Conservation (phyloP, 2,329 filamentous ascomycete species). For the Colletotrichum godetiae region DNA sequence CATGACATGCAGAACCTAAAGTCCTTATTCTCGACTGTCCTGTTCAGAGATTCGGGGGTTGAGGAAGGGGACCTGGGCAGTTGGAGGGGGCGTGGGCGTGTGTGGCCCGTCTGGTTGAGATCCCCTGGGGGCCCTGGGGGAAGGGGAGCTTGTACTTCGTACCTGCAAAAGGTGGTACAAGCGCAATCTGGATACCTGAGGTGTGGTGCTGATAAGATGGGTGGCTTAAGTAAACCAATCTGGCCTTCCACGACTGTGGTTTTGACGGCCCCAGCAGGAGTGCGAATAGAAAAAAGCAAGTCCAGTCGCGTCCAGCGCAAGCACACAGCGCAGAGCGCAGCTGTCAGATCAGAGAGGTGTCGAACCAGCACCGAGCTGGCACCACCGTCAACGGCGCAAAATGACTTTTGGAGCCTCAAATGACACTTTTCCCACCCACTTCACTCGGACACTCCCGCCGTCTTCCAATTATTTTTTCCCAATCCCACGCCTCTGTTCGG, state of each 20-base stretch:
- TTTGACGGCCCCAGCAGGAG: slow-evolving; percentile 12
- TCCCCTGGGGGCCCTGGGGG: background rate
- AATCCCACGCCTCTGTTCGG: background rate
- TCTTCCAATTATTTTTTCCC: background rate
- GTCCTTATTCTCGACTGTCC: background rate
- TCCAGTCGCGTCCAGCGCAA: background rate
- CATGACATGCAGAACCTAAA: background rate
- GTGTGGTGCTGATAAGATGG: background rate
- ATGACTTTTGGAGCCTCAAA: background rate
- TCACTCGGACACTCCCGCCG: background rate
- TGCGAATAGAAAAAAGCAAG: slow-evolving; percentile 19
- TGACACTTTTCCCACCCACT: background rate
- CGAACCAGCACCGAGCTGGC: background rate
- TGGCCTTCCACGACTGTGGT: background rate
- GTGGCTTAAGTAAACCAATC: background rate
- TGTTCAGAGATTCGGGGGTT: background rate
- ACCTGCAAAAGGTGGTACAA: slow-evolving; percentile 29
- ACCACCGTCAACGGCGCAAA: background rate
- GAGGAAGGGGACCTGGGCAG: slow-evolving; percentile 3
- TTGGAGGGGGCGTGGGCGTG: slow-evolving; percentile 28
- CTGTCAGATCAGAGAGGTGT: background rate
- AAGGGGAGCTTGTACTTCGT: background rate
- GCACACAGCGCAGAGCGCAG: background rate
- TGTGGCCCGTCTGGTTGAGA: background rate
- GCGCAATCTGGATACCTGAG: slow-evolving; percentile 4